These are phyloP conservation scores for Rhynchosporium graminicola DNA, from an alignment of 2,329 filamentous ascomycete species.

Conservation along the genomic window DNA sequence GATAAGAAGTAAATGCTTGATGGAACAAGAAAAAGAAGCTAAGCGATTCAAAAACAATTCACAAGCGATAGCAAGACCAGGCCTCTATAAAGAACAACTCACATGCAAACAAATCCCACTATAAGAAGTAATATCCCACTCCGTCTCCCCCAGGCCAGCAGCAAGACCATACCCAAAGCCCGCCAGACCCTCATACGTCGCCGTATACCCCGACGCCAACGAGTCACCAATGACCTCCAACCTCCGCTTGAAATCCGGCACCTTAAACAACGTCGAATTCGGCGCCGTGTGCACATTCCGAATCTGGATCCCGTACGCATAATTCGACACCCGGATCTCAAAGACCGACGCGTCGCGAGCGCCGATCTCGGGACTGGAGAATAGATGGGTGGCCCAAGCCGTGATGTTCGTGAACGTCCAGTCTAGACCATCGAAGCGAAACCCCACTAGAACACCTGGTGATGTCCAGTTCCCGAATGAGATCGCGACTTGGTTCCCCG, in stretches of 20 bases:
- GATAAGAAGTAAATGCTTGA: too few species aligned
- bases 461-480: slow-evolving; percentile 30
- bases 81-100: too few species aligned
- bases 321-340: slow-evolving; percentile 62
- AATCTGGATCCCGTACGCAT: slow-evolving; percentile 61
- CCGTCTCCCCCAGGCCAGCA: slow-evolving; percentile 57
- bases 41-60: too few species aligned
- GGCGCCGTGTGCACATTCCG: slow-evolving; percentile 51
- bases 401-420: slow-evolving; percentile 64
- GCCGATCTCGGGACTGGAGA: slow-evolving; percentile 49
- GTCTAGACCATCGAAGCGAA: slow-evolving; percentile 58
- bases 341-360: slow-evolving; percentile 51
- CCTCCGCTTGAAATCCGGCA: slow-evolving; percentile 42
- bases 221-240: slow-evolving; percentile 51
- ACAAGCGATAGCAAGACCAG: too few species aligned
- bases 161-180: slow-evolving; percentile 57
- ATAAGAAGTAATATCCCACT: slow-evolving; percentile 59
- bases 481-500: slow-evolving; percentile 7
- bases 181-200: slow-evolving; percentile 58
- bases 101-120: slow-evolving; percentile 58
- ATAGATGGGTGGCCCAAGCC: slow-evolving; percentile 55
- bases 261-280: slow-evolving; percentile 48
- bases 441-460: slow-evolving; percentile 52
- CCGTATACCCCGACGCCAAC: slow-evolving; percentile 57
- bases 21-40: too few species aligned